These are phyloP conservation scores for Lipomyces sp. DNA, from an alignment of 805 yeast genomes.

Conservation along the genomic window DNA sequence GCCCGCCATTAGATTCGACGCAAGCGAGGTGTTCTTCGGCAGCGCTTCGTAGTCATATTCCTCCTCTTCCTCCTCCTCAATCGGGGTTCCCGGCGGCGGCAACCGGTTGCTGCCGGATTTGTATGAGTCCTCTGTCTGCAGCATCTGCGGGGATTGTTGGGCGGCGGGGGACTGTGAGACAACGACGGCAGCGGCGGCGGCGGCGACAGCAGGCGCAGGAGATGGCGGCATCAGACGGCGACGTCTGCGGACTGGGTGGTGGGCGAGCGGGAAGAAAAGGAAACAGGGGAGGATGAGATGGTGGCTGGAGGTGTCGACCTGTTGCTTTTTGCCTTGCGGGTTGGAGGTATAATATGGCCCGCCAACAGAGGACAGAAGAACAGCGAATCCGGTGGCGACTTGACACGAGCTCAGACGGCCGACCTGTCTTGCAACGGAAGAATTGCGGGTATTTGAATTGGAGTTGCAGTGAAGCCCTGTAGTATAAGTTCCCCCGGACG, in stretches of 20 bases:
- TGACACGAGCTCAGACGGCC: no score
- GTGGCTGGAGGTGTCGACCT: no score
- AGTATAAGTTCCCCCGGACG: no score
- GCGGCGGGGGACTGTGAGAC: constrained; percentile 2
- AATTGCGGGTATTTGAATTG: no score
- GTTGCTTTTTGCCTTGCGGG: no score
- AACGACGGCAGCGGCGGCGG: constrained; percentile 7
- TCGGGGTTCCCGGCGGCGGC: constrained; percentile 1
- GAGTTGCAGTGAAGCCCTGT: no score
- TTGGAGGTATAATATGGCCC: no score
- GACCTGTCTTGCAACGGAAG: no score
- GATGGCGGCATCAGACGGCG: constrained; percentile 2
- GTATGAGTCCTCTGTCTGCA: constrained; percentile 1
- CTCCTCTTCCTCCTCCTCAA: constrained; percentile 23
- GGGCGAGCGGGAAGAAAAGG: not conserved
- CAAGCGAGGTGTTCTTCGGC: constrained; percentile 78
- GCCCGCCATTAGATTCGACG: constrained; percentile 85
- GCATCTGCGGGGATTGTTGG: constrained; percentile 5
- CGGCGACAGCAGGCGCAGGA: constrained; percentile 9
- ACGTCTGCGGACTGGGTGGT: not conserved
- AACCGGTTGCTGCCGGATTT: not conserved
- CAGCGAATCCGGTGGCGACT: no score
- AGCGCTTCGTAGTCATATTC: constrained; percentile 81
- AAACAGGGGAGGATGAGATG: not conserved
- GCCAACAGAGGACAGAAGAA: no score